Evolutionary conservation across 345 rosid genomes (phyloP), one percentile per base, ranked within the genome.

Genomic region (Xanthoceras sorbifolium): DNA sequence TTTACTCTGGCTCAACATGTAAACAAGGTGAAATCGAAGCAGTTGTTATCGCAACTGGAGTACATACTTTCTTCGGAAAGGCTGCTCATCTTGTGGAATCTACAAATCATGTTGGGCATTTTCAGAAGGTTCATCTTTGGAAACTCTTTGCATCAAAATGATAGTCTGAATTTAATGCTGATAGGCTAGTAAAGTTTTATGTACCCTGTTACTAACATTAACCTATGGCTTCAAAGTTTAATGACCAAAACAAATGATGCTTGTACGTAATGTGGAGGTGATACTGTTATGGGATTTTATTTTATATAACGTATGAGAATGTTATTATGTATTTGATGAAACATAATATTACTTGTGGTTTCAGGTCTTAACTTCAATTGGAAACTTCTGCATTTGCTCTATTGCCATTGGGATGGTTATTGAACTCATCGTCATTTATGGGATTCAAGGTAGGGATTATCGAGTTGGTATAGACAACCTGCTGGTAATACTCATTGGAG

Each of bases 21-120:
- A 93, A 93, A 79, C 94, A 89, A 90, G 98, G 98, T 52, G 97
- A 94, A 72, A 90, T 94, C 26, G 98, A 94, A 84, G 98, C 97
- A 20, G 89, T 94, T 65, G 93, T 92, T 44, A 92, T 91, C 17
- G 98, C 97, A 1, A 94, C 98, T 17, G 98, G 98, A 73, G 97
- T 94, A 2, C 94, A 85, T 65, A 94, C 97, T 73, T 94, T 94
- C 94, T 94, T 94, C 17, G 97, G 98, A 52, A 94, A 89, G 81
- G 98, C 97, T 2, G 98, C 97, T 84, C 96, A 94, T 87, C 97
- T 94, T 78, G 97, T 94, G n/a, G 98, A 94, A 68, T 80, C 67
- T 72, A 94, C 98, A 29, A 89, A 86, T 5, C 95, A 94, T 72
- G 85, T 92, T 78, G 98, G 98, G 36, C 98, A 94, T 71, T 94